Conservation (phyloP, 228 moss, liverwort and hornwort genomes). For the Sphagnum fallax region DNA sequence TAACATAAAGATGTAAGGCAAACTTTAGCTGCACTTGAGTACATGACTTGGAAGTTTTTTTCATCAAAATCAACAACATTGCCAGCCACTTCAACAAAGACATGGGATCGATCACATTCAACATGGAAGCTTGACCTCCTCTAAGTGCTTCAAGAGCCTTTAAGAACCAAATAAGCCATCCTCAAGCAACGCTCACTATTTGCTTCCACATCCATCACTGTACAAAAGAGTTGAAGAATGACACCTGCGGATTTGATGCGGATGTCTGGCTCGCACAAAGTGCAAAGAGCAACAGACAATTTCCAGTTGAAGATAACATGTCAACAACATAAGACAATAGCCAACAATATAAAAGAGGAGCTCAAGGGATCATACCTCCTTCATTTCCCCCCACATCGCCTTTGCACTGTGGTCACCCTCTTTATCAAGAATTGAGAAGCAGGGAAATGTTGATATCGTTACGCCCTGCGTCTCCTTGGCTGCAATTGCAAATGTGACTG, state of each 20-base stretch:
- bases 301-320: background rate
- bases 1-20: too few relatives aligned
- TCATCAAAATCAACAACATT: too few relatives aligned
- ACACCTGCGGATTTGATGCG: background rate
- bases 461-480: conserved; percentile 79
- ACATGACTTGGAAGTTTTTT: too few relatives aligned
- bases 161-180: too few relatives aligned
- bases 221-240: background rate
- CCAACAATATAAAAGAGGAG: background rate
- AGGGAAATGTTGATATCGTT: conserved; percentile 77
- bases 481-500: conserved; percentile 84
- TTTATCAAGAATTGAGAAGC: conserved; percentile 55
- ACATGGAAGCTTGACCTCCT: too few relatives aligned
- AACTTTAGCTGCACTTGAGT: too few relatives aligned
- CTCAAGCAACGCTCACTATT: too few relatives aligned
- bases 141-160: too few relatives aligned
- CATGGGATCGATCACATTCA: too few relatives aligned
- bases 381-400: conserved; percentile 80
- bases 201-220: background rate
- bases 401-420: conserved; percentile 72
- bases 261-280: background rate
- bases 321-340: background rate
- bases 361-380: conserved; percentile 31
- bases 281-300: background rate
- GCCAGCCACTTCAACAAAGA: too few relatives aligned